Evolutionary conservation across 176 grass and related monocot species (phyloP).

Genomic region (Cenchrus americanus): DNA sequence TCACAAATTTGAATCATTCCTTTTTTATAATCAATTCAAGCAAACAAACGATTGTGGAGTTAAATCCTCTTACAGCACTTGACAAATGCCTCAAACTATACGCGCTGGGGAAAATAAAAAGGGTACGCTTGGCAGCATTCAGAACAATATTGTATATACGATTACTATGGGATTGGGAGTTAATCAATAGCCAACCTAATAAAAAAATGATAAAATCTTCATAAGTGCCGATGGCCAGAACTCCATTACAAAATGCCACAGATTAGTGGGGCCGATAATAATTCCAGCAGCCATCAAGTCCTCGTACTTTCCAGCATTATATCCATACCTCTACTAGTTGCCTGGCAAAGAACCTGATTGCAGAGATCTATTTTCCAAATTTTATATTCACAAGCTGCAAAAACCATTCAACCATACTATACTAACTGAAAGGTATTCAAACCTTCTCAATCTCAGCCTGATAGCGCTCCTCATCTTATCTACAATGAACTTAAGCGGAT

Average conservation of each 20-base stretch:
- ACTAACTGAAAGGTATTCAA: not conserved
- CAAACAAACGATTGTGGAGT: not conserved
- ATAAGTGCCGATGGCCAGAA: conserved; percentile 2
- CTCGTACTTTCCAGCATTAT: conserved; percentile 69
- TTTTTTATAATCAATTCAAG: not conserved
- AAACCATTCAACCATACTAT: conserved; percentile 10
- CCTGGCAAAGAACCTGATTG: conserved; percentile 55
- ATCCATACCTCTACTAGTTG: conserved; percentile 57
- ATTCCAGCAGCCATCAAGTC: conserved; percentile 58
- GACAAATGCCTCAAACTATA: not conserved
- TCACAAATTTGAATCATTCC: not conserved
- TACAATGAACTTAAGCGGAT: conserved; percentile 50
- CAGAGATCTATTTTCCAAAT: not conserved
- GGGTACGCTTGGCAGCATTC: not conserved
- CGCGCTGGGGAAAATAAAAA: not conserved
- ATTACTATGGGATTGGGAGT: too few relatives aligned
- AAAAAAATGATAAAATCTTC: not conserved
- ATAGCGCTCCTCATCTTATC: conserved; percentile 51
- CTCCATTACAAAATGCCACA: not conserved
- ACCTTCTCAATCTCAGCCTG: conserved; percentile 51
- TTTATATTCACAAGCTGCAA: not conserved
- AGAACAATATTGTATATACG: not conserved
- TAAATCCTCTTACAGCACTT: not conserved
- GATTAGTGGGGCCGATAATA: conserved; percentile 65
- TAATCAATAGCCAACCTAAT: not conserved